Conservation (phyloP, 352 stramenopile genomes). For the Globisporangium cylindrosporum region DNA sequence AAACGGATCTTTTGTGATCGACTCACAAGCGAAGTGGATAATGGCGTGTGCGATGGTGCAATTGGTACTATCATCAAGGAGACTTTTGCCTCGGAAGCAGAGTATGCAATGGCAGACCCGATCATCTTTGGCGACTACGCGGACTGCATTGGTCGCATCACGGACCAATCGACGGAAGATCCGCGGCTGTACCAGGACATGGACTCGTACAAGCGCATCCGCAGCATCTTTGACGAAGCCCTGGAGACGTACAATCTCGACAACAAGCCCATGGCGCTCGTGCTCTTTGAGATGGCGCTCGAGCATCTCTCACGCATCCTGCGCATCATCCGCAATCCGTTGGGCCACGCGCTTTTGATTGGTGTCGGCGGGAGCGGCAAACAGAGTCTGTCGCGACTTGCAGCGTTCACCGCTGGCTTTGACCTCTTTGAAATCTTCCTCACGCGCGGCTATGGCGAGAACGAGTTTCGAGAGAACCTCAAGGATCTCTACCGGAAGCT, state of each 20-base stretch:
- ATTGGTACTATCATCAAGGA: slow-evolving; percentile 77
- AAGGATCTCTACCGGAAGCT: slow-evolving; percentile 93
- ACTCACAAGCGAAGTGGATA: slow-evolving; percentile 86
- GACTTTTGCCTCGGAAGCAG: slow-evolving; percentile 57
- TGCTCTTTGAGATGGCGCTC: slow-evolving; percentile 95
- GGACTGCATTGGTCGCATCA: slow-evolving; percentile 78
- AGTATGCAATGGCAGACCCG: slow-evolving; percentile 73
- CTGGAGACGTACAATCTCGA: slow-evolving; percentile 94
- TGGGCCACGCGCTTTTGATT: slow-evolving; percentile 92
- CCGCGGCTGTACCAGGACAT: slow-evolving; percentile 93
- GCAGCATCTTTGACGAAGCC: slow-evolving; percentile 91
- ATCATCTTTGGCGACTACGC: slow-evolving; percentile 93
- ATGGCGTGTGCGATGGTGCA: slow-evolving; percentile 73
- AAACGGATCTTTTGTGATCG: slow-evolving; percentile 93
- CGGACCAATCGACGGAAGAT: slow-evolving; percentile 66
- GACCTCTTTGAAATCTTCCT: slow-evolving; percentile 95
- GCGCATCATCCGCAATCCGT: slow-evolving; percentile 90
- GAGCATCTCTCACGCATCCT: slow-evolving; percentile 92
- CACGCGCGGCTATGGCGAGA: slow-evolving; percentile 91
- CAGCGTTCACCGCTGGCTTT: slow-evolving; percentile 92
- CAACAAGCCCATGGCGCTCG: slow-evolving; percentile 93
- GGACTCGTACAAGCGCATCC: slow-evolving; percentile 88
- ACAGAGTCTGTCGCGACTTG: slow-evolving; percentile 91
- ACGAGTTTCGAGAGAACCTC: slow-evolving; percentile 92
- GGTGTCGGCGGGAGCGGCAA: slow-evolving; percentile 94